Conservation (phyloP, 169 alveolate genomes). For the Theileria luwenshuni region DNA sequence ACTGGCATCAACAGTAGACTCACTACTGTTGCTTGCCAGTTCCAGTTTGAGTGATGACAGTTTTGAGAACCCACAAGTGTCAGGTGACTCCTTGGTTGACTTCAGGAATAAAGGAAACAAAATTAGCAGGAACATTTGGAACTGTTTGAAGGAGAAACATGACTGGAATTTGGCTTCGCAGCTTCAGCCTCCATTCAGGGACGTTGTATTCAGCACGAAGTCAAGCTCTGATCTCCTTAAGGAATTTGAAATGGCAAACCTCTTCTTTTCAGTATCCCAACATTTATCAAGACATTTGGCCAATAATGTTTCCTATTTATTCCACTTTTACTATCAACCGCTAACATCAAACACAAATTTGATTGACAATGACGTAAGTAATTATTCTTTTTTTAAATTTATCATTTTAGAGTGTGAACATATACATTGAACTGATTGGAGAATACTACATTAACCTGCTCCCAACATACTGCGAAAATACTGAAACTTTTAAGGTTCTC, state of each 20-base stretch:
- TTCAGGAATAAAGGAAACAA: too few species aligned
- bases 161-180: slow-evolving; percentile 2
- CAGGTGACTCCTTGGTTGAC: too few species aligned
- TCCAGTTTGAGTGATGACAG: too few species aligned
- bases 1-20: neutral
- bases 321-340: neutral
- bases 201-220: neutral
- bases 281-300: neutral
- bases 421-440: slow-evolving; percentile 32
- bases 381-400: too few species aligned
- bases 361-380: too few species aligned
- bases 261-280: slow-evolving; percentile 7
- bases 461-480: slow-evolving; percentile 33
- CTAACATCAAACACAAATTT: neutral
- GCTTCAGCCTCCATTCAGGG: neutral
- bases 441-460: slow-evolving; percentile 59
- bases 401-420: neutral
- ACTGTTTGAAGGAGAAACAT: slow-evolving; percentile 9
- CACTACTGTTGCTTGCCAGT: neutral
- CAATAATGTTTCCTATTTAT: neutral
- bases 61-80: too few species aligned
- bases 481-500: slow-evolving; percentile 12
- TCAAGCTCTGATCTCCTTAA: neutral
- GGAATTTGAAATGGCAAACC: slow-evolving; percentile 4
- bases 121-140: slow-evolving; percentile 2